These are phyloP conservation scores for Dittrichia graveolens DNA, from an alignment of 129 eudicot genomes.

Conservation along the genomic window DNA sequence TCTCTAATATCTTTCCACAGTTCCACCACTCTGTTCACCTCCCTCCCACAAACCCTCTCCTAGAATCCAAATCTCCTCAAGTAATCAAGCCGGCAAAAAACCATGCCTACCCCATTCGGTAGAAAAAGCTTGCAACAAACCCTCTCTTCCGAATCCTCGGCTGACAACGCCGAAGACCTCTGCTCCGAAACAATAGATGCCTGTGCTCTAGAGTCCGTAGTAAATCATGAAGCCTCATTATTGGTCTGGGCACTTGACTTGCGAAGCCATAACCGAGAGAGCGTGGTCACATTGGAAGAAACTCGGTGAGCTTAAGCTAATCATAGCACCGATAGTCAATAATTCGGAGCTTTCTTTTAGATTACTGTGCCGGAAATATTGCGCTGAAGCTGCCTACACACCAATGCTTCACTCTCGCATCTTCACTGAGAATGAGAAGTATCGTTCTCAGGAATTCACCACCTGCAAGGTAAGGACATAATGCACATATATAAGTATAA, in stretches of 20 bases:
- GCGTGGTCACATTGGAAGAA: conserved; percentile 98
- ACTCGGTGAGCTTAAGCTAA: conserved; percentile 72
- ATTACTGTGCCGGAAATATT: conserved; percentile 81
- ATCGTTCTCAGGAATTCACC: conserved; percentile 70
- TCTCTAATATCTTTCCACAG: too few species aligned
- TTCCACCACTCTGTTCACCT: too few species aligned
- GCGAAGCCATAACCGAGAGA: conserved; percentile 58
- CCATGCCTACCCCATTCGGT: too few species aligned
- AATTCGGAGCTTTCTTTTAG: conserved; percentile 92
- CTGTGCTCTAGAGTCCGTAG: conserved; percentile 9
- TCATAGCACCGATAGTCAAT: conserved; percentile 92
- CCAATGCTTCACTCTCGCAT: conserved; percentile 90
- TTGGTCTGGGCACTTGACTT: conserved; percentile 44
- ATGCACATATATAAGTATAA: background rate
- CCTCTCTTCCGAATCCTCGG: too few species aligned
- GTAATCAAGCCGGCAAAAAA: too few species aligned
- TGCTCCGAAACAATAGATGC: conserved; percentile 17
- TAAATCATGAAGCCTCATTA: conserved; percentile 11
- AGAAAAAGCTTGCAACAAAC: too few species aligned
- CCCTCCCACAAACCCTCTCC: too few species aligned
- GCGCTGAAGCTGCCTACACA: conserved; percentile 90
- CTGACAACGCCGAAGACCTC: too few species aligned
- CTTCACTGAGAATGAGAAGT: conserved; percentile 71
- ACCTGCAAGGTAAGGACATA: conserved; percentile 67
- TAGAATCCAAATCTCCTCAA: too few species aligned